These are phyloP conservation scores for Penicillium herquei DNA, from an alignment of 495 filamentous ascomycete species.

Conservation along the genomic window DNA sequence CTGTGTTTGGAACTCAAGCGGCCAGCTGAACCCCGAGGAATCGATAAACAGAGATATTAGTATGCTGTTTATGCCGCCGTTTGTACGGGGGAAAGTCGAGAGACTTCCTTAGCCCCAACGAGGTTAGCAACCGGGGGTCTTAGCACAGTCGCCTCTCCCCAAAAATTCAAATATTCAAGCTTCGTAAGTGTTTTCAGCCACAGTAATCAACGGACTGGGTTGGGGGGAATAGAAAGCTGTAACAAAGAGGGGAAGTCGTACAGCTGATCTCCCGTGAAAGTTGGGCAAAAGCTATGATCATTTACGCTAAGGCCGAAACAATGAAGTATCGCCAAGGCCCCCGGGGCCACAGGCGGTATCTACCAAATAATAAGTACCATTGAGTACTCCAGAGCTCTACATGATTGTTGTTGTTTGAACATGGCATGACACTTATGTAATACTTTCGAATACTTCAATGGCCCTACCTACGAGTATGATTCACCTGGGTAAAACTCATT, in stretches of 20 bases:
- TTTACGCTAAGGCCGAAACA: constrained; percentile 17
- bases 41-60: not conserved
- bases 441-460: too few relatives aligned
- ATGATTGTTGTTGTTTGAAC: not conserved
- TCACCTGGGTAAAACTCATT: not conserved
- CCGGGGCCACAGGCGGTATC: too few relatives aligned
- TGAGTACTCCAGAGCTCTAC: not conserved
- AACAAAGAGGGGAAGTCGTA: constrained; percentile 11
- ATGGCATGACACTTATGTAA: too few relatives aligned
- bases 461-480: not conserved
- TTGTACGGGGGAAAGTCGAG: too few relatives aligned
- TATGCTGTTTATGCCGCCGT: not conserved
- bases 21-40: not conserved
- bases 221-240: too few relatives aligned
- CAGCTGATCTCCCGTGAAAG: constrained; percentile 18
- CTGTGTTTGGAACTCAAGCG: not conserved
- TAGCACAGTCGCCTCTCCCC: not conserved
- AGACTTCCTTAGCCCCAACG: too few relatives aligned
- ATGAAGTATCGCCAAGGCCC: too few relatives aligned
- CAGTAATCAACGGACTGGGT: too few relatives aligned
- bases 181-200: not conserved
- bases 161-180: not conserved
- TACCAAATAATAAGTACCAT: too few relatives aligned
- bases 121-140: too few relatives aligned
- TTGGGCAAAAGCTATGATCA: constrained; percentile 9